phyloP scores from a whole-genome alignment of 1,139 yeast species.

The Arxiozyma slooffiae region DNA sequence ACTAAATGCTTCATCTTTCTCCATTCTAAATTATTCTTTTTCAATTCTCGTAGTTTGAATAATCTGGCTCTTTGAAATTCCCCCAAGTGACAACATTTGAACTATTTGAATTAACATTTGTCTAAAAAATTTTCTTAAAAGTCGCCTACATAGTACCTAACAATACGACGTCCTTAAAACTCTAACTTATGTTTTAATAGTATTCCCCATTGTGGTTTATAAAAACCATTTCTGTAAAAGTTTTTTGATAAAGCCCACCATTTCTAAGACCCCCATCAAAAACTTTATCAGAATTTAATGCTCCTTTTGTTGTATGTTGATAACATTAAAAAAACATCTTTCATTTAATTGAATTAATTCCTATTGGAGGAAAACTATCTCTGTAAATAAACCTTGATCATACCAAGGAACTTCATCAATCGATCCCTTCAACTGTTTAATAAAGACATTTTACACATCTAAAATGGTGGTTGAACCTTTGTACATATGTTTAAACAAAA shows the following conservation, averaged over 20 bases:
- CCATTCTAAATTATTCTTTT: conserved; percentile 77
- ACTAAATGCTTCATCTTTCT: conserved; percentile 89
- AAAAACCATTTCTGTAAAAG: conserved; percentile 83
- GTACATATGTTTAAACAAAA: conserved; percentile 20
- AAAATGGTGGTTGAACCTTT: conserved; percentile 60
- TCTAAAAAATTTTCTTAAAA: conserved; percentile 44
- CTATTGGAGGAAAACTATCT: conserved; percentile 86
- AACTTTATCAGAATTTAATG: conserved; percentile 67
- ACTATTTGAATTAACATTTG: conserved; percentile 45
- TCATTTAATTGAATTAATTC: conserved; percentile 71
- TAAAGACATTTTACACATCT: conserved; percentile 63
- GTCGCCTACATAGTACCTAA: conserved; percentile 61
- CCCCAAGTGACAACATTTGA: conserved; percentile 94
- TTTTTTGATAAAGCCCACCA: conserved; percentile 86
- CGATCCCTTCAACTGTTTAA: conserved; percentile 64
- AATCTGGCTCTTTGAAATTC: conserved; percentile 71
- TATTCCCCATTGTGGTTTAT: conserved; percentile 56
- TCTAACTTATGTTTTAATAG: conserved; percentile 46
- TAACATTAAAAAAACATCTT: conserved; percentile 67
- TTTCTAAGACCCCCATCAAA: conserved; percentile 95
- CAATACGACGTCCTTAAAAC: conserved; percentile 31
- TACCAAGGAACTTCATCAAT: conserved; percentile 86
- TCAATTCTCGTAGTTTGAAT: conserved; percentile 84
- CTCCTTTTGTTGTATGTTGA: conserved; percentile 83
- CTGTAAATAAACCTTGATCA: conserved; percentile 73